Evolutionary conservation across 805 yeast genomes (phyloP), one percentile per base, ranked within the genome.

Genomic region (Suhomyces canberraensis): DNA sequence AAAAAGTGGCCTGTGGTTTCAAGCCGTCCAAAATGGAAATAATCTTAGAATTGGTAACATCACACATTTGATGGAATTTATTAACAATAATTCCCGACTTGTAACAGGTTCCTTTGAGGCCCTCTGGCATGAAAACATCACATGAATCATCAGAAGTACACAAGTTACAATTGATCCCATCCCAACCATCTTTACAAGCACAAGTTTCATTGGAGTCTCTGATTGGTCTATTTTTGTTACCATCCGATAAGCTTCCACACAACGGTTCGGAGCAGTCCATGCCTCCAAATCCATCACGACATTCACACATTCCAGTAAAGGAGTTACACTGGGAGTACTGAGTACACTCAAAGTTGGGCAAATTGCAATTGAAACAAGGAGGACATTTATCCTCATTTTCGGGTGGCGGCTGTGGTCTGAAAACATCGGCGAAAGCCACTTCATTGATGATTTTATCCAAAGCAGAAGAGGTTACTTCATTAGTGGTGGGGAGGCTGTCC

Each of bases 311-410:
- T 1, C 98, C 98, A 4, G 91, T 85, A 60, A 70, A 87, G 22
- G 82, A 75, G 58, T 93, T 86, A 64, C 98, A 93, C n/a, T 61
- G 62, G 18, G 95, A 89, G 54, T 81, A 93, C 51, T 93, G 98
- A 41, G 84, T 78, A 61, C 98, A 93, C 45, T 80, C 82, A 52
- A 85, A 89, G 45, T 89, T 83, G 2, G 97, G 95, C 9, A 89
- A 71, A 71, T 88, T 84, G 67, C 98, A 93, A 61, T 93, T 91
- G 75, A 93, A 93, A 53, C 97, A 86, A 0, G 95, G 95, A 0
- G 95, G 95, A 51, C 95, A 86, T 33, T 74, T 68, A 8, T 69
- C 78, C 5, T 24, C 11, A 3, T 46, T 38, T 9, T 34, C 47
- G 11, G 25, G 9, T 1, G 25, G 20, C n/a, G 29, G 33, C 8